Percentiles rank a stretch among this genome's conserved stretches.
Evolutionary conservation across 164 flowering plant genomes (phyloP).

Genomic region (Vitis vinifera): ASM3070453v1 NC_081807.1:4303001-4303500

Average conservation of each 20-base stretch:
- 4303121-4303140: too few species aligned
- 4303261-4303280: background rate
- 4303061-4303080: too few species aligned
- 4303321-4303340: slow-evolving; percentile 16
- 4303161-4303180: too few species aligned
- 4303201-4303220: background rate
- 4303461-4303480: slow-evolving; percentile 47
- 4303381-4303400: slow-evolving; percentile 37
- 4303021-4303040: too few species aligned
- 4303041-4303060: too few species aligned
- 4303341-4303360: slow-evolving; percentile 38
- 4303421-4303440: slow-evolving; percentile 46
- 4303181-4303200: too few species aligned
- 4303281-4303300: background rate
- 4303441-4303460: slow-evolving; percentile 42
- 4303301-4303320: slow-evolving; percentile 9
- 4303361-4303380: slow-evolving; percentile 50
- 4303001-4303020: too few species aligned
- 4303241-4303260: background rate
- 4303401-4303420: slow-evolving; percentile 42
- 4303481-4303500: slow-evolving; percentile 51
- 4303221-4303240: background rate
- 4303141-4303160: too few species aligned
- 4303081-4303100: too few species aligned
- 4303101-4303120: too few species aligned